Percentiles rank a stretch among this genome's conserved stretches.
phyloP scores from a whole-genome alignment of 768 basidiomycete genomes.

The Sarcomyxa edulis region DNA sequence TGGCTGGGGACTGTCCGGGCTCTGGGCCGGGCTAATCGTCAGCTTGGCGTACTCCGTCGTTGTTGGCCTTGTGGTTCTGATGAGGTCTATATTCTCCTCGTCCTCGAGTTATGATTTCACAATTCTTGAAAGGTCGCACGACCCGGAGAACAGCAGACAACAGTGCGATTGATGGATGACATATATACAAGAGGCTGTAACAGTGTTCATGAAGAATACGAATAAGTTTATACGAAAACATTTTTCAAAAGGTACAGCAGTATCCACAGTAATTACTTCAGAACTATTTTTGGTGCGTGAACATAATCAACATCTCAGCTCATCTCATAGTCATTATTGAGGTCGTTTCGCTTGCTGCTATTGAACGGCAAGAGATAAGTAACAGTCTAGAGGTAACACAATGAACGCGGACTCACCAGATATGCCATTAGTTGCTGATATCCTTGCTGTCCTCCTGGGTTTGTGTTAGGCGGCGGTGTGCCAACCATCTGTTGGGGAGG shows the following conservation, averaged over 20 bases:
- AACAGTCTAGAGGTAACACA: not conserved
- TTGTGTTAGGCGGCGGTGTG: slow-evolving; percentile 36
- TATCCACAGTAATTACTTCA: too few species aligned
- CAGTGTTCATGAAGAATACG: too few species aligned
- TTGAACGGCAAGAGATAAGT: slow-evolving; percentile 19
- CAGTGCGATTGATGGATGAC: too few species aligned
- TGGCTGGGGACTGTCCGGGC: slow-evolving; percentile 5
- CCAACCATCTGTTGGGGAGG: slow-evolving; percentile 40
- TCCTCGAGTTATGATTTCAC: too few species aligned
- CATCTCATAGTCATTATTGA: not conserved
- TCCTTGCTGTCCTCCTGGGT: slow-evolving; percentile 27
- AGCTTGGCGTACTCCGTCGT: slow-evolving; percentile 1
- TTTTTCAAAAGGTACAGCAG: too few species aligned
- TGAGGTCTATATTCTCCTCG: too few species aligned
- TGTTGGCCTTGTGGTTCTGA: slow-evolving; percentile 3
- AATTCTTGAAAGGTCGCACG: too few species aligned
- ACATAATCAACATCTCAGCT: too few species aligned
- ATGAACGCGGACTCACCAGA: slow-evolving; percentile 38
- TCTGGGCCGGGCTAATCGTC: slow-evolving; percentile 6
- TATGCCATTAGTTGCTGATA: slow-evolving; percentile 71
- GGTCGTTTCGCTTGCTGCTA: slow-evolving; percentile 17
- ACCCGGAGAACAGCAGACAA: too few species aligned
- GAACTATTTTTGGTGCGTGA: too few species aligned
- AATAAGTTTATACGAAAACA: too few species aligned
- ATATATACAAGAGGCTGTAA: too few species aligned